Base-by-base conservation (phyloP, 768 basidiomycete genomes). In the Boletus speciosus region DNA sequence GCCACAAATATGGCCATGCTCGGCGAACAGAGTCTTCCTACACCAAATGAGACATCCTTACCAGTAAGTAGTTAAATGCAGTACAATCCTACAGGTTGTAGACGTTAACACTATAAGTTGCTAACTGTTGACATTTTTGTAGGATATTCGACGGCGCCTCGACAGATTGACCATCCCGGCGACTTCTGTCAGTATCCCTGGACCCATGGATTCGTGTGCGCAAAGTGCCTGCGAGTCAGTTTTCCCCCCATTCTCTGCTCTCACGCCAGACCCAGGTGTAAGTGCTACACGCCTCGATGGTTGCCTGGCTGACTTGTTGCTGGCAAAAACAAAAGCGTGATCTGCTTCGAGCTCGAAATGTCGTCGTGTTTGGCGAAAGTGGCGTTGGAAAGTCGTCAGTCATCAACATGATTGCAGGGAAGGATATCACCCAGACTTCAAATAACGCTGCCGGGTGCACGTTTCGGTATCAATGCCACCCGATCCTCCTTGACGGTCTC, bases 311-410 rank as follows among this genome's bases (percentile, higher is more conserved):
- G 35, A 56, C 27, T 44, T 8, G 27, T 36, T 41, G 14, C 10
- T 46, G 41, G 56, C 38, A 45, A 54, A 49, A 36, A 39, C 16
- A 23, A 55, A 6, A 65, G 64, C 27, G 19, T 23, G 27, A 34
- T 14, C 37, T 10, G 15, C 47, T 10, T 42, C 61, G 37, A 37
- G 16, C 47, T 47, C 64, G 61, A 34, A 77, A 77, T 52, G 47
- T 76, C 37, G 63, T 78, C 29, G 46, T 78, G 6, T 78, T 78
- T 51, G 76, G 77, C 6, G 72, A 76, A 54, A 68, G 68, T 6
- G 74, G 76, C 10, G 49, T 64, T 14, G 71, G 72, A 35, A 78
- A 78, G 52, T 76, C 75, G 48, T 75, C 73, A 0, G 56, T 77
- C 34, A 64, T 78, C 56, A 78, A 77, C 57, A 65, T 73, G 69